Evolutionary conservation across 148 eudicot genomes (phyloP), one percentile per base, ranked within the genome.

Genomic region (Vaccinium vitisidaea): DNA sequence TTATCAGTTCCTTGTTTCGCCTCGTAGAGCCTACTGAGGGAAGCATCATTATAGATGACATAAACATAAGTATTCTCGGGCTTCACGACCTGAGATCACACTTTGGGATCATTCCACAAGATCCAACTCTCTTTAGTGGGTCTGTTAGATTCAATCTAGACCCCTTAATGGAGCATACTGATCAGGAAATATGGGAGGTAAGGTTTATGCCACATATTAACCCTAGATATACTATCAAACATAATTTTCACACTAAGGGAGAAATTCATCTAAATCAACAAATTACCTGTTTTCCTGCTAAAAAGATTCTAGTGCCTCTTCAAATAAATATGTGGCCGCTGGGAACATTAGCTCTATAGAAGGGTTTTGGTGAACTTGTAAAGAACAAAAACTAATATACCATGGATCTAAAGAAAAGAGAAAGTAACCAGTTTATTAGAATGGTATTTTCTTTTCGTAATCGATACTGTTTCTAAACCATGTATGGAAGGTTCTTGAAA

Each of bases 401-500:
- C 43, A 12, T 4, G 43, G 74, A 69, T 30, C 39, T 27, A 43
- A 43, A 43, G 46, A 43, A 43, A 43, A 43, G 46, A 43, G 6
- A 4, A 43, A 23, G 70, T 23, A 23, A 10, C 11, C 70, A 69
- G 74, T 27, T 69, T 25, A 69, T 30, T 69, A 27, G 74, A 25
- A 4, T 69, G 74, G 5, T 30, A 78, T 69, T 53, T 53, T 21
- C 6, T 25, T 52, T 25, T n/a, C 19, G 63, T 78, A 78, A 25
- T 15, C 8, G 23, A 30, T 18, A 19, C 8, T 25, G 12, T 81
- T 63, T n/a, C 56, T 46, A 23, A 13, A 63, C 56, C 0, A n/a
- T 80, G 55, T 11, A 30, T 30, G 43, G 19, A 85, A 95, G 98
- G 98, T 93, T 61, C 93, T 95, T 43, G 90, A 86, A 18, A 95